Evolutionary conservation across 2,329 filamentous ascomycete genomes (phyloP).

Genomic region (Aphanoascus verrucosus): DNA sequence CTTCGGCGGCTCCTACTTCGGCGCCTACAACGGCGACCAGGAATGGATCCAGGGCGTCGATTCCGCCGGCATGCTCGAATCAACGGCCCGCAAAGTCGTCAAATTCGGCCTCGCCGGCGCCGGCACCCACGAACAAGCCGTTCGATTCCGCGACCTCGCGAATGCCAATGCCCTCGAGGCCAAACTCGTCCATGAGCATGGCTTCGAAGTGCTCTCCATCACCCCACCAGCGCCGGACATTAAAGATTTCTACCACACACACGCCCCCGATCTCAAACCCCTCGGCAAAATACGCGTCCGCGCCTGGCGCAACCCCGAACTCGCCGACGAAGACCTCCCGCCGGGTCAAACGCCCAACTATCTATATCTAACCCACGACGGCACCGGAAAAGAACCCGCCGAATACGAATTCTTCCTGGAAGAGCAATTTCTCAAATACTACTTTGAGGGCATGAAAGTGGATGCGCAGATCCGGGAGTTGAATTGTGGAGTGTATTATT

Average conservation of each 20-base stretch:
- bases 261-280: slow-evolving; percentile 37
- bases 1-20: slow-evolving; percentile 47
- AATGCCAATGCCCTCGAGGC: slow-evolving; percentile 32
- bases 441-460: slow-evolving; percentile 56
- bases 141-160: slow-evolving; percentile 30
- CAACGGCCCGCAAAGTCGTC: slow-evolving; percentile 42
- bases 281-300: slow-evolving; percentile 46
- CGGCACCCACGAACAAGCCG: slow-evolving; percentile 32
- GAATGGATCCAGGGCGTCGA: slow-evolving; percentile 31
- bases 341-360: slow-evolving; percentile 21
- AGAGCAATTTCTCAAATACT: slow-evolving; percentile 44
- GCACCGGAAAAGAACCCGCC: slow-evolving; percentile 25
- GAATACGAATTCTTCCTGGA: slow-evolving; percentile 58
- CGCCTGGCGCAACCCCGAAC: slow-evolving; percentile 38
- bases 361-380: slow-evolving; percentile 19
- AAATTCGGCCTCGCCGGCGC: slow-evolving; percentile 41
- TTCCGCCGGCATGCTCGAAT: slow-evolving; percentile 33
- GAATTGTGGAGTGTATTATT: slow-evolving; percentile 51
- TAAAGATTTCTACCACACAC: slow-evolving; percentile 39
- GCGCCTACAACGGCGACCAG: slow-evolving; percentile 32
- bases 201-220: slow-evolving; percentile 51
- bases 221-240: slow-evolving; percentile 36
- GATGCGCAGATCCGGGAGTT: slow-evolving; percentile 47
- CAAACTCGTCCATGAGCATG: slow-evolving; percentile 41
- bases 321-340: slow-evolving; percentile 30